phyloP scores from a whole-genome alignment of 2,329 filamentous ascomycete species.

The Trichophyton rubrum region DNA sequence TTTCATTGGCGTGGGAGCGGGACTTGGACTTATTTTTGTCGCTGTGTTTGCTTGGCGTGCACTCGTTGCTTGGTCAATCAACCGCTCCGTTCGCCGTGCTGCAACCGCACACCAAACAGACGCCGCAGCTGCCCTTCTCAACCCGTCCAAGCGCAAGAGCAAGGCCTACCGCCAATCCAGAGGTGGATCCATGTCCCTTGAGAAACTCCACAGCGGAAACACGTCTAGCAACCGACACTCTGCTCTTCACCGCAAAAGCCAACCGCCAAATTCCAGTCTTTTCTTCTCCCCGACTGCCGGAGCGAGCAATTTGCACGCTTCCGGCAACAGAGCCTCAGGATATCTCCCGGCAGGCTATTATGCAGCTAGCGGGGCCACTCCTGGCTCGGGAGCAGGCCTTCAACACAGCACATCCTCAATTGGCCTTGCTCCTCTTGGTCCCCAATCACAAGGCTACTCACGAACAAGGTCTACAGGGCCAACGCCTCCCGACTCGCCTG shows the following conservation, averaged over 20 bases:
- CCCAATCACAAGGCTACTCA: slow-evolving; percentile 44
- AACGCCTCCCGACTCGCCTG: slow-evolving; percentile 55
- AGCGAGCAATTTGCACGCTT: slow-evolving; percentile 38
- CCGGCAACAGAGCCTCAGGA: slow-evolving; percentile 54
- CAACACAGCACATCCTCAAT: slow-evolving; percentile 40
- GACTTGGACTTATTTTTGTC: slow-evolving; percentile 68
- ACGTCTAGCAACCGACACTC: slow-evolving; percentile 25
- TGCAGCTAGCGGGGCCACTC: slow-evolving; percentile 50
- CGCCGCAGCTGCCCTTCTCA: slow-evolving; percentile 46
- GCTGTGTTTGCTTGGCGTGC: slow-evolving; percentile 80
- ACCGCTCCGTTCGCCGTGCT: slow-evolving; percentile 78
- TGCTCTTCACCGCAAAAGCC: slow-evolving; percentile 26
- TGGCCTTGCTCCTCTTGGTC: slow-evolving; percentile 49
- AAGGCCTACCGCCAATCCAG: slow-evolving; percentile 19
- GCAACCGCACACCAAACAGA: slow-evolving; percentile 60
- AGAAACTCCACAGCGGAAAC: slow-evolving; percentile 32
- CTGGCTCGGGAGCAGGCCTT: slow-evolving; percentile 27
- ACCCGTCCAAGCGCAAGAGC: slow-evolving; percentile 31
- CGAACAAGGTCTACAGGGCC: slow-evolving; percentile 37
- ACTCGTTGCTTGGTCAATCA: slow-evolving; percentile 78
- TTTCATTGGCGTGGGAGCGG: slow-evolving; percentile 86
- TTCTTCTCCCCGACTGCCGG: slow-evolving; percentile 93
- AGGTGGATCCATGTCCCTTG: slow-evolving; percentile 41
- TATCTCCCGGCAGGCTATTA: slow-evolving; percentile 91
- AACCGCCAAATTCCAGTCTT: slow-evolving; percentile 55